Evolutionary conservation across 2,329 filamentous ascomycete genomes (phyloP).

Genomic region (Neonectria faginata): DNA sequence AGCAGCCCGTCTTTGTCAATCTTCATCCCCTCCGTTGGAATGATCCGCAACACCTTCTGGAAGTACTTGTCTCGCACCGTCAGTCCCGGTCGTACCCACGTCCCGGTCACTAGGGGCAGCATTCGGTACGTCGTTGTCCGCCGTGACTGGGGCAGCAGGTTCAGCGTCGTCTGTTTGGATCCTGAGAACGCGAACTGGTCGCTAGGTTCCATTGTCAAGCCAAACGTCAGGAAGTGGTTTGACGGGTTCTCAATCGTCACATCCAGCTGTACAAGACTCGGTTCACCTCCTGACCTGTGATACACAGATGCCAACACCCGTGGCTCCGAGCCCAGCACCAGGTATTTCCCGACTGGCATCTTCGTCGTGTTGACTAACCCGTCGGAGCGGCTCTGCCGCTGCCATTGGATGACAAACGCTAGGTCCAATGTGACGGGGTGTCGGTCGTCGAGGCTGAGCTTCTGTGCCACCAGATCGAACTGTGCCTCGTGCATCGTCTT

Average conservation of each 20-base stretch:
- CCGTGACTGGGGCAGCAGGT: conserved; percentile 84
- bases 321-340: conserved; percentile 85
- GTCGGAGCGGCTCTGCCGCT: conserved; percentile 59
- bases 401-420: conserved; percentile 82
- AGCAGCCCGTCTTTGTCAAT: conserved; percentile 72
- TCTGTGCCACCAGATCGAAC: conserved; percentile 81
- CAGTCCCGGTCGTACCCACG: conserved; percentile 78
- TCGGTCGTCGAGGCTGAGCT: conserved; percentile 84
- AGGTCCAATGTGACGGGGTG: conserved; percentile 80
- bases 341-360: conserved; percentile 82
- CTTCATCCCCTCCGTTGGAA: conserved; percentile 80
- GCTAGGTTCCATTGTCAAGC: conserved; percentile 89
- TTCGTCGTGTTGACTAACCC: conserved; percentile 68
- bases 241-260: conserved; percentile 92
- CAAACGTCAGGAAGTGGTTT: conserved; percentile 94
- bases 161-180: conserved; percentile 81
- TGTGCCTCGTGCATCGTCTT: conserved; percentile 77
- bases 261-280: conserved; percentile 59
- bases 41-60: conserved; percentile 86
- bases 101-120: conserved; percentile 72
- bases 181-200: conserved; percentile 95
- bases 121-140: conserved; percentile 80
- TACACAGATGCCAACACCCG: conserved; percentile 77
- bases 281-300: conserved; percentile 52
- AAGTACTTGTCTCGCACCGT: conserved; percentile 91